phyloP scores from a whole-genome alignment of 495 filamentous ascomycete species.

The Durotheca rogersii region DNA sequence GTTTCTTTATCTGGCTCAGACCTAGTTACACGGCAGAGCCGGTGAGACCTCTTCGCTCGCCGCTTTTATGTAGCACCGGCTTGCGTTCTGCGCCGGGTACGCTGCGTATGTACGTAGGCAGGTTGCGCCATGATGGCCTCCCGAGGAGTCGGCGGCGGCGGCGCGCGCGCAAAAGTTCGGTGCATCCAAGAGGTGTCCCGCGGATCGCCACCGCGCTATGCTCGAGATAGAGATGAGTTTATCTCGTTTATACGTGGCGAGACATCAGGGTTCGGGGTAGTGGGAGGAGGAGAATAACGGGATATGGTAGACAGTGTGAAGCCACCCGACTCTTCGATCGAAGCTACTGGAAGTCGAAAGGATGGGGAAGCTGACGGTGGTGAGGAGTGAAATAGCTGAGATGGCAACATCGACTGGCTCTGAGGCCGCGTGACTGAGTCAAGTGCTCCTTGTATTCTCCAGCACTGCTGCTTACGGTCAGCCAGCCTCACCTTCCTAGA shows the following conservation, averaged over 20 bases:
- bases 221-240: no score
- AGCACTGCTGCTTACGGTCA: constrained; percentile 15
- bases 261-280: no score
- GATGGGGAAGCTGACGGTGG: background rate
- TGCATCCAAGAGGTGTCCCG: no score
- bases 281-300: no score
- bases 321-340: background rate
- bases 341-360: background rate
- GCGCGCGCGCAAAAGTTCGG: background rate
- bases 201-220: no score
- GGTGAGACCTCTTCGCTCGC: background rate
- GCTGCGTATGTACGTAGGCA: background rate
- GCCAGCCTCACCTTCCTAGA: no score
- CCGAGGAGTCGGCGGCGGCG: no score
- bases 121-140: no score
- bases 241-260: no score
- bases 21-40: constrained; percentile 4
- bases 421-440: background rate
- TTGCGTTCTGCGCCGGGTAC: background rate
- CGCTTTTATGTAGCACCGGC: background rate
- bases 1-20: background rate
- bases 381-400: background rate
- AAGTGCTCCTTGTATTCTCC: background rate
- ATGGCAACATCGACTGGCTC: background rate
- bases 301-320: no score